These are phyloP conservation scores for Metschnikowia koreensis DNA, from an alignment of 805 yeast species.

Conservation along the genomic window DNA sequence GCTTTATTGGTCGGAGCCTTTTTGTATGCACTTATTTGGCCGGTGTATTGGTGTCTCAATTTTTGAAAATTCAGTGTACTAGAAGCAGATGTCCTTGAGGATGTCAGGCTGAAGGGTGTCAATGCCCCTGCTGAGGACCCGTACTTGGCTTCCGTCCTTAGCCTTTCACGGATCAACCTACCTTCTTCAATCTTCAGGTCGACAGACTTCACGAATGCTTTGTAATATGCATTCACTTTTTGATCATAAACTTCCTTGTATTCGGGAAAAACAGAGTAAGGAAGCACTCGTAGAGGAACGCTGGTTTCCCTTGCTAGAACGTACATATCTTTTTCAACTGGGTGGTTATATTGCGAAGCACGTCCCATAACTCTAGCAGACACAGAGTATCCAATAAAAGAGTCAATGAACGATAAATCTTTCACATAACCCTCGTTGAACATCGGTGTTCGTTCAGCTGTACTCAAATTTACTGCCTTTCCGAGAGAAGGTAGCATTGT, in stretches of 20 bases:
- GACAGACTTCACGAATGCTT: constrained; percentile 34
- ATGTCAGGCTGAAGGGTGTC: constrained; percentile 12
- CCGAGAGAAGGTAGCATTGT: constrained; percentile 41
- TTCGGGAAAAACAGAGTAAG: constrained; percentile 24
- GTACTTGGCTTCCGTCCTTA: constrained; percentile 5
- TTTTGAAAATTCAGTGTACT: constrained; percentile 16
- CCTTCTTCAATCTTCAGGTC: constrained; percentile 26
- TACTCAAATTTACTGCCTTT: constrained; percentile 24
- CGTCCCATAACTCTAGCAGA: constrained; percentile 42
- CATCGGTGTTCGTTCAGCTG: constrained; percentile 20
- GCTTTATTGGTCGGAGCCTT: constrained; percentile 13
- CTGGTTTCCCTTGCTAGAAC: constrained; percentile 36
- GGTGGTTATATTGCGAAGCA: constrained; percentile 34
- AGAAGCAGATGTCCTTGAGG: constrained; percentile 10
- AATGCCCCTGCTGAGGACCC: constrained; percentile 1
- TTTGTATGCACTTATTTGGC: constrained; percentile 22
- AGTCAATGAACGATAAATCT: constrained; percentile 39
- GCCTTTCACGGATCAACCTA: constrained; percentile 10
- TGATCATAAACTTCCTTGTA: constrained; percentile 17
- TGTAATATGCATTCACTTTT: constrained; percentile 28
- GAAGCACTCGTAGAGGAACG: constrained; percentile 37
- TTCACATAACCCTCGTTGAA: constrained; percentile 17
- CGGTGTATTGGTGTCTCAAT: constrained; percentile 33
- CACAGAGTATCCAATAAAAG: constrained; percentile 36
- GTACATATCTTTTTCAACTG: constrained; percentile 28